Conservation (phyloP, 2,329 filamentous ascomycete species). For the Aspergillus viridinutans region DNA sequence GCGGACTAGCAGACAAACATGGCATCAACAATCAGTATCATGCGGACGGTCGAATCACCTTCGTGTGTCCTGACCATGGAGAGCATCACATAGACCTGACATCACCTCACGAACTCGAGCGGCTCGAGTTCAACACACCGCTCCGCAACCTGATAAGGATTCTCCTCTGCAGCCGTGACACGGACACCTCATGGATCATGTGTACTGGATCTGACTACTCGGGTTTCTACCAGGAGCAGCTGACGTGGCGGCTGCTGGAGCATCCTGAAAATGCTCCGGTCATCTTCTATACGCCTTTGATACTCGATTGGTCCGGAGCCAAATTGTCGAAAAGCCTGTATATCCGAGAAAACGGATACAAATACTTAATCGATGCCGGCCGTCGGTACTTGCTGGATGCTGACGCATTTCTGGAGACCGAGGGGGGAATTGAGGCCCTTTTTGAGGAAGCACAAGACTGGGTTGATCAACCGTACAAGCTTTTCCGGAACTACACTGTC, state of each 20-base stretch:
- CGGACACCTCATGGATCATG: too few relatives aligned
- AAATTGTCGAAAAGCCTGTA: constrained; percentile 16
- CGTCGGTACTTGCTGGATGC: too few relatives aligned
- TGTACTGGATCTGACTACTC: too few relatives aligned
- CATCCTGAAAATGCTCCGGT: background rate
- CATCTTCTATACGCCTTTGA: constrained; percentile 11
- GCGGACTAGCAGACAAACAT: constrained; percentile 17
- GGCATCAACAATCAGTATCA: constrained; percentile 13
- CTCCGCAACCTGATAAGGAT: too few relatives aligned
- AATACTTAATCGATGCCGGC: constrained; percentile 7
- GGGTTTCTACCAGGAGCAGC: too few relatives aligned
- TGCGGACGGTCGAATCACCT: constrained; percentile 1
- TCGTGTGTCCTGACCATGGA: background rate
- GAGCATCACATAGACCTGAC: background rate
- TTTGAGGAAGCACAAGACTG: background rate
- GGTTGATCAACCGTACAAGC: constrained; percentile 3
- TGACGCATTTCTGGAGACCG: too few relatives aligned
- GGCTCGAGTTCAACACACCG: too few relatives aligned
- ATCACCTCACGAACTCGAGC: too few relatives aligned
- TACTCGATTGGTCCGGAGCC: constrained; percentile 12
- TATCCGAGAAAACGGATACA: constrained; percentile 10
- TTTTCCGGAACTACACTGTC: constrained; percentile 3
- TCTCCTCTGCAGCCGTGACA: too few relatives aligned
- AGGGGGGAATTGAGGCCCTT: too few relatives aligned
- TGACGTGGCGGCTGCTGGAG: too few relatives aligned